Evolutionary conservation across 2,329 filamentous ascomycete species (phyloP).

Genomic region (Thielaviopsis populi): DNA sequence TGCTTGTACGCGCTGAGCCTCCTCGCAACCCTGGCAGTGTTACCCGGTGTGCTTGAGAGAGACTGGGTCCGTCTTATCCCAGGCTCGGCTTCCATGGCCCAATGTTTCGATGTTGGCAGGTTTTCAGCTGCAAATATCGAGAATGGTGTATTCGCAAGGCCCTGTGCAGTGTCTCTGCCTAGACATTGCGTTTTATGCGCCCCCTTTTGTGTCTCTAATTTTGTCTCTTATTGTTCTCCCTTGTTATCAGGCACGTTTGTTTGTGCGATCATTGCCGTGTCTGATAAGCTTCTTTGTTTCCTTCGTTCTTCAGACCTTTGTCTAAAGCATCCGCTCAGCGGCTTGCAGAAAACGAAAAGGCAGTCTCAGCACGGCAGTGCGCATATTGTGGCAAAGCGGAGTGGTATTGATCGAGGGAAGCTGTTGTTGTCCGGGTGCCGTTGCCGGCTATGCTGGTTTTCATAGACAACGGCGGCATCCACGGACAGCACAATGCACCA

Average conservation of each 20-base stretch:
- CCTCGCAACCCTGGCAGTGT: conserved; percentile 2
- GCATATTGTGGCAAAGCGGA: conserved; percentile 17
- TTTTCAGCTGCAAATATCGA: neutral
- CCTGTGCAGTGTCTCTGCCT: neutral
- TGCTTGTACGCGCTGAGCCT: conserved; percentile 38
- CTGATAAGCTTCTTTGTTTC: neutral
- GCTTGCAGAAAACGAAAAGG: too few relatives aligned
- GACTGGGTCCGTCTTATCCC: neutral
- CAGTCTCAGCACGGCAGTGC: neutral
- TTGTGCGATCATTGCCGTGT: conserved; percentile 7
- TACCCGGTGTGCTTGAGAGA: conserved; percentile 6
- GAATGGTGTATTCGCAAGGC: neutral
- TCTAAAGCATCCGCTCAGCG: neutral
- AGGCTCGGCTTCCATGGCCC: neutral
- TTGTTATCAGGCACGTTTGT: conserved; percentile 9
- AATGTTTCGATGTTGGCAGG: neutral
- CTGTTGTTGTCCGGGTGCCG: neutral
- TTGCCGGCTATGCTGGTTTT: neutral
- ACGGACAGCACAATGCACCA: conserved; percentile 15
- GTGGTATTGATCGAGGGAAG: neutral
- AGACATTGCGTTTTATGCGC: neutral
- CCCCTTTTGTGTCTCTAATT: neutral
- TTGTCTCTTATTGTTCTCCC: conserved; percentile 3
- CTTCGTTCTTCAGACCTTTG: neutral
- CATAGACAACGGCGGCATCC: conserved; percentile 24